Conservation (phyloP, 768 basidiomycete species). For the Rhizopogon vesiculosus region DNA sequence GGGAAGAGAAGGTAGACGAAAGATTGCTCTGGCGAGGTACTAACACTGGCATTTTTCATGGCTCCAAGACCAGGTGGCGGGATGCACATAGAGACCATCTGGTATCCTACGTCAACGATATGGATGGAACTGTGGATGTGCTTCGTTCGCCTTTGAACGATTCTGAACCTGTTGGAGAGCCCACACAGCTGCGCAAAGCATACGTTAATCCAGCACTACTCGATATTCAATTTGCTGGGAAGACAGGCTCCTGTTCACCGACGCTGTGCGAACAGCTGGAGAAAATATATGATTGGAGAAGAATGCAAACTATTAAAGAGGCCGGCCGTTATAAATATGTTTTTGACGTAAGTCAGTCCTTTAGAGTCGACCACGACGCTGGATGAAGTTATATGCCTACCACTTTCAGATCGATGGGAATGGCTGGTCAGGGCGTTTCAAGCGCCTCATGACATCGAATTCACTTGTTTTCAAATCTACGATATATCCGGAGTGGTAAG, state of each 20-base stretch:
- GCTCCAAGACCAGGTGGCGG: slow-evolving; percentile 38
- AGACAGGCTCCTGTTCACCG: slow-evolving; percentile 4
- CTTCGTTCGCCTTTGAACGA: slow-evolving; percentile 27
- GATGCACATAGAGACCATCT: slow-evolving; percentile 46
- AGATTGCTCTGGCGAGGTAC: slow-evolving; percentile 69
- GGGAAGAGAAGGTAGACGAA: slow-evolving; percentile 60
- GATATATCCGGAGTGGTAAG: slow-evolving; percentile 70
- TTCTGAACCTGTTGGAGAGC: slow-evolving; percentile 30
- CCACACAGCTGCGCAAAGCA: slow-evolving; percentile 30
- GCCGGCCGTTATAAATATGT: slow-evolving; percentile 60
- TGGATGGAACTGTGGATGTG: slow-evolving; percentile 34
- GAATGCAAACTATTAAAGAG: slow-evolving; percentile 36
- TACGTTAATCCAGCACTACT: slow-evolving; percentile 49
- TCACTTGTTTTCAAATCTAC: slow-evolving; percentile 66
- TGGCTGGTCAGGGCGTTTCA: slow-evolving; percentile 70
- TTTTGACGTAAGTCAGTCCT: slow-evolving; percentile 39
- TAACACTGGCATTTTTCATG: slow-evolving; percentile 59
- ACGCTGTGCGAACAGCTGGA: slow-evolving; percentile 41
- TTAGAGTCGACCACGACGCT: not conserved
- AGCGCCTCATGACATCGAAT: slow-evolving; percentile 57
- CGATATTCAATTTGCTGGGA: slow-evolving; percentile 55
- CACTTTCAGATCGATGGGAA: slow-evolving; percentile 49
- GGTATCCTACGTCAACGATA: slow-evolving; percentile 36
- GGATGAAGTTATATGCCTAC: not conserved
- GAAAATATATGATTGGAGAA: slow-evolving; percentile 46